Conservation (phyloP, 73 alveolate species). For the Tetrahymena elliotti region DNA sequence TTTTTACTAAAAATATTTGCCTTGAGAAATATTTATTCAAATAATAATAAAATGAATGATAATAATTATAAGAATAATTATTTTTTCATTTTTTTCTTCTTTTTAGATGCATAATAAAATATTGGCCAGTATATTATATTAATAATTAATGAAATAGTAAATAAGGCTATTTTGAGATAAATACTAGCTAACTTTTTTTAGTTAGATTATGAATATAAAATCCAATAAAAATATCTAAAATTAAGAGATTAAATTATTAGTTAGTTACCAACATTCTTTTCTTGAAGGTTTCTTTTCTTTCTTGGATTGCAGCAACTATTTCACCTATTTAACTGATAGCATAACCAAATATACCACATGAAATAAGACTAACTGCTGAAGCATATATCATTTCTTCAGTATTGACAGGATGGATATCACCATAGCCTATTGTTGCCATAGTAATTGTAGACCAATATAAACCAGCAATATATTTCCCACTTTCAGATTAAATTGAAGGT, state of each 20-base stretch:
- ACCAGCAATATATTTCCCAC: slow-evolving; percentile 43
- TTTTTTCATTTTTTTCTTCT: no score
- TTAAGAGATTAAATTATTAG: slow-evolving; percentile 20
- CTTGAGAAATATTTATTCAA: no score
- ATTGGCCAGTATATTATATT: no score
- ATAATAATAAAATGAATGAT: no score
- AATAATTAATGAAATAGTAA: no score
- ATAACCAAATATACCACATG: slow-evolving; percentile 83
- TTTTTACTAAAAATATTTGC: no score
- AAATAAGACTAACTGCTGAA: slow-evolving; percentile 60
- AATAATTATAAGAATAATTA: no score
- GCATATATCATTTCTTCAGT: slow-evolving; percentile 61
- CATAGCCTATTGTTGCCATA: slow-evolving; percentile 87
- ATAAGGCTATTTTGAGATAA: no score
- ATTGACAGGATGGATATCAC: slow-evolving; percentile 77
- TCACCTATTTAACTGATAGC: slow-evolving; percentile 73
- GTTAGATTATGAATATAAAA: no score
- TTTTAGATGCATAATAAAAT: no score
- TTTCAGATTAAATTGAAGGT: background rate
- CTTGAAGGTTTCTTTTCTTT: slow-evolving; percentile 12
- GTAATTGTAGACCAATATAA: slow-evolving; percentile 78
- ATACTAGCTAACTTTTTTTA: no score
- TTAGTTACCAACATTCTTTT: slow-evolving; percentile 40
- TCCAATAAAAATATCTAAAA: background rate
- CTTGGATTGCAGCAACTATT: slow-evolving; percentile 23